These are phyloP conservation scores for Trichoderma sp. DNA, from an alignment of 2,329 filamentous ascomycete species.

Conservation along the genomic window DNA sequence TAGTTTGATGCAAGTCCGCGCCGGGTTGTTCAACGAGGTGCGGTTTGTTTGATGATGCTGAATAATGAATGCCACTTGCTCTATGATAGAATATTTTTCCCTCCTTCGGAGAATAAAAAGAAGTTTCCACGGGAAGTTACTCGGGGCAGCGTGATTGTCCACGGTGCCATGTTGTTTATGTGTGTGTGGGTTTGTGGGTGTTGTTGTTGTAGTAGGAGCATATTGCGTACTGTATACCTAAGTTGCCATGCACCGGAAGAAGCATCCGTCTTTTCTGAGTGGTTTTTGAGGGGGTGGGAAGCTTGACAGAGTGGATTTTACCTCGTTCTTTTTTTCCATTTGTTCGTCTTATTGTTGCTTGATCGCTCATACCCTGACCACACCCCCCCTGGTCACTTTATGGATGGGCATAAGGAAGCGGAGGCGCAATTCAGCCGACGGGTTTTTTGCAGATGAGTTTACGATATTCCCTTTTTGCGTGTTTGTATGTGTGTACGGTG, in stretches of 20 bases:
- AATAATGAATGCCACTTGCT: neutral
- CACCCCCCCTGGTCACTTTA: neutral
- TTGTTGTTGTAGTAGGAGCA: neutral
- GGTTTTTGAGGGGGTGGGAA: neutral
- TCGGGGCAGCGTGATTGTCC: neutral
- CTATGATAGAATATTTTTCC: neutral
- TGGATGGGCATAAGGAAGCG: neutral
- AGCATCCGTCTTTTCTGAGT: neutral
- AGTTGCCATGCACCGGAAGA: neutral
- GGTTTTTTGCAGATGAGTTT: neutral
- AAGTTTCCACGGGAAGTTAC: neutral
- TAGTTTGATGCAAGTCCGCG: constrained; percentile 70
- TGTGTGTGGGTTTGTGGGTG: neutral
- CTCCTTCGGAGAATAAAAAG: neutral
- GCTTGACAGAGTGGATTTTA: neutral
- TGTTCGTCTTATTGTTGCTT: neutral
- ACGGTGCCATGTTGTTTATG: neutral
- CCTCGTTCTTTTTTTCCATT: too few relatives aligned
- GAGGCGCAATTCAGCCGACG: constrained; percentile 6
- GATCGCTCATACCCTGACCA: neutral
- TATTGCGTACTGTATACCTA: neutral
- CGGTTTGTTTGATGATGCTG: constrained; percentile 48
- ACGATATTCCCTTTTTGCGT: neutral
- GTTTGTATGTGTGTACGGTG: neutral
- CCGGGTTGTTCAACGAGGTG: constrained; percentile 74